Evolutionary conservation across 2,329 filamentous ascomycete genomes (phyloP).

Genomic region (Cytospora paraplurivora): DNA sequence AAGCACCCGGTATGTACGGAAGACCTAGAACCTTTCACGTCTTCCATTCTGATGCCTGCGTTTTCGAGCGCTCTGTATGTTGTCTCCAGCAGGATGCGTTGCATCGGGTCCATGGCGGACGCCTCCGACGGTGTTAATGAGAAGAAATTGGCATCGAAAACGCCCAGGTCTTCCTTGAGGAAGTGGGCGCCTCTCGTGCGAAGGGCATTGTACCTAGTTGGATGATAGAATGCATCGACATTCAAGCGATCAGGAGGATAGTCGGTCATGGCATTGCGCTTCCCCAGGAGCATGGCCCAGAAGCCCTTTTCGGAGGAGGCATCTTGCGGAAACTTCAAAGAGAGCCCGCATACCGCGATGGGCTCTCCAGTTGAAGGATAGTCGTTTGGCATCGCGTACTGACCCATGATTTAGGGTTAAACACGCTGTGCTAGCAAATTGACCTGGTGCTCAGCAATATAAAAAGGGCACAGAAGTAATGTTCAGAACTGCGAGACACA

Average conservation of each 20-base stretch:
- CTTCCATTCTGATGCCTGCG: constrained; percentile 39
- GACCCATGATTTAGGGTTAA: too few species aligned
- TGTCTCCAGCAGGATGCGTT: constrained; percentile 39
- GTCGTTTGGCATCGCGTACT: too few species aligned
- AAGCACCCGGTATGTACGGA: constrained; percentile 44
- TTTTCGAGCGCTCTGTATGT: constrained; percentile 42
- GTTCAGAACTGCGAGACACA: too few species aligned
- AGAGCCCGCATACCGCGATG: constrained; percentile 42
- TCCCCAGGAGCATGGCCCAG: constrained; percentile 39
- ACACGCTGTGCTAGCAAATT: too few species aligned
- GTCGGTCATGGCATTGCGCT: constrained; percentile 37
- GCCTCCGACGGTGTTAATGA: constrained; percentile 39
- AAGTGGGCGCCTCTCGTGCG: constrained; percentile 35
- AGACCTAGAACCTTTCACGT: constrained; percentile 36
- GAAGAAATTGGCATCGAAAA: constrained; percentile 46
- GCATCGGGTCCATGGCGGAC: constrained; percentile 42
- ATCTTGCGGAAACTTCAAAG: constrained; percentile 43
- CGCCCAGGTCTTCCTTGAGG: constrained; percentile 37
- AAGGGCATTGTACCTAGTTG: constrained; percentile 55
- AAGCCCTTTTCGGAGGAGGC: constrained; percentile 36
- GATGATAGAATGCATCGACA: constrained; percentile 65
- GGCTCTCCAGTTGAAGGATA: background rate
- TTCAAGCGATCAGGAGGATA: constrained; percentile 63
- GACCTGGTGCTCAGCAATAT: too few species aligned
- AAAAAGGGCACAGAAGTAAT: too few species aligned